Percentiles rank a stretch among this genome's conserved stretches.
Evolutionary conservation across 2,329 filamentous ascomycete genomes (phyloP).

Genomic region (Elsinoe ampelina): DNA sequence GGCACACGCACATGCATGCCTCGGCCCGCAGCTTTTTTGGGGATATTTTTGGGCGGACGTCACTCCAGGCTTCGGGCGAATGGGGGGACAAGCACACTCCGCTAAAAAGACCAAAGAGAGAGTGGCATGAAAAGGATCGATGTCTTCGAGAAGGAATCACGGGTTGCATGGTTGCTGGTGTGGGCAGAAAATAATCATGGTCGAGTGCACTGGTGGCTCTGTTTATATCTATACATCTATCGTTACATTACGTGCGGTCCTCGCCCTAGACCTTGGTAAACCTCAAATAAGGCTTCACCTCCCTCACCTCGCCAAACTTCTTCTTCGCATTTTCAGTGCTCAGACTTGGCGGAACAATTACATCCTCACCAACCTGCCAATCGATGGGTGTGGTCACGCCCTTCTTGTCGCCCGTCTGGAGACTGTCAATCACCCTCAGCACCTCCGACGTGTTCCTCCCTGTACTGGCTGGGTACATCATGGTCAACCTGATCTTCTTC

Average conservation of each 20-base stretch:
- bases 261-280: constrained; percentile 45
- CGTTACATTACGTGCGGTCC: background rate
- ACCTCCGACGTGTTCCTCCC: constrained; percentile 55
- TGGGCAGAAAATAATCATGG: too few relatives aligned
- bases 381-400: constrained; percentile 56
- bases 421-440: constrained; percentile 47
- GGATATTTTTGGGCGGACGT: background rate
- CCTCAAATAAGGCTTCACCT: constrained; percentile 60
- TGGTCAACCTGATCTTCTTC: constrained; percentile 87
- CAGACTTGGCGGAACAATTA: constrained; percentile 79
- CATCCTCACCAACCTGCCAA: constrained; percentile 66
- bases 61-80: background rate
- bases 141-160: background rate
- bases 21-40: background rate
- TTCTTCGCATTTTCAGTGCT: constrained; percentile 77
- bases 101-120: too few relatives aligned
- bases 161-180: too few relatives aligned
- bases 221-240: background rate
- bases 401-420: constrained; percentile 70
- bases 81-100: background rate
- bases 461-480: constrained; percentile 85
- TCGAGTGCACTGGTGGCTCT: background rate
- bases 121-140: background rate
- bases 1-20: background rate
- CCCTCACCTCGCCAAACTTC: constrained; percentile 67